Base-by-base conservation (phyloP, 768 basidiomycete species). In the Hemileccinum rubropunctum region DNA sequence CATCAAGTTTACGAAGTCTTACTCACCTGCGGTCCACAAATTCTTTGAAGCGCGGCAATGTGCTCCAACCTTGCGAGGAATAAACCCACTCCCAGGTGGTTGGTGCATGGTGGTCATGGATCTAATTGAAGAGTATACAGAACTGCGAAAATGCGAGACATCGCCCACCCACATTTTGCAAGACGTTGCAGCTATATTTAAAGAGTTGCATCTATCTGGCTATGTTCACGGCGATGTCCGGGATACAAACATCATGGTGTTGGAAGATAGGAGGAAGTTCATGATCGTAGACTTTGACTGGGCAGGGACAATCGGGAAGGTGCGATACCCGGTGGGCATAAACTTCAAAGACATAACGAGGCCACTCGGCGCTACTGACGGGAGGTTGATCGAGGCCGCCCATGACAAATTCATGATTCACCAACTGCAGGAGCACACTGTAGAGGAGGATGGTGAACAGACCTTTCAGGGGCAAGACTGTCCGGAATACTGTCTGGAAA, bases 41-140 rank as follows among this genome's bases (percentile, higher is more conserved):
- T 28, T 28, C 27, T 9, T 28, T 28, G 27, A 4, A 28, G 9
- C 5, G 4, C 27, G 9, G 27, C 27, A 28, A 28, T 28, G 27
- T 28, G 27, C 27, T 9, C 27, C 27, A 9, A 9, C 9, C 27
- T 28, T 28, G 27, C 27, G 27, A 9, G 27, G 27, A 9, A 5
- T 28, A 5, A 9, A 28, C 4, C 4, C 4, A 9, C 5, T 28
- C 27, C 5, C 60, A 33, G 71, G 66, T 20, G 64, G 66, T 23
- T 66, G 62, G 64, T 62, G 20, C 46, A 64, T 69, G 65, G 67
- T 70, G 0, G 58, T 69, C 20, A 71, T 72, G 69, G 67, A 70
- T 66, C 14, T 28, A 9, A 4, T 28, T 28, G 43, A 38, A 20
- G 49, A 50, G n/a, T 40, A 33, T 34, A 14, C 14, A 6, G 12